A percentile compares a stretch with the other conserved stretches of the same genome.
These are phyloP conservation scores for Pachysandra terminalis DNA, from an alignment of 164 flowering plant species.

Conservation along the genomic window DNA sequence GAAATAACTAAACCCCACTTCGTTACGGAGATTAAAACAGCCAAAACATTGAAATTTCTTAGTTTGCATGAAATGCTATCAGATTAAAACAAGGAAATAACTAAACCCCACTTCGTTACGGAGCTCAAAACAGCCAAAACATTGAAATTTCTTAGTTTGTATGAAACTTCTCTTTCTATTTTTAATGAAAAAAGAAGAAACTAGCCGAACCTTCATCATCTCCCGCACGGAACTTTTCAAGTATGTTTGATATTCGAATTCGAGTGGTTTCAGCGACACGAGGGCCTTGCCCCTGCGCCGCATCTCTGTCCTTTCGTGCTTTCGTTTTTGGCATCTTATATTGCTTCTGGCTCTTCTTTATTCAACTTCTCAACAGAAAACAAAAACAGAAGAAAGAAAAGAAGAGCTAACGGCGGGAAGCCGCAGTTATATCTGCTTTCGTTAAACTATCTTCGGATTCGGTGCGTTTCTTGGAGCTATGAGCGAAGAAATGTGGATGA, in stretches of 20 bases:
- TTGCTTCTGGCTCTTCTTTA: neutral
- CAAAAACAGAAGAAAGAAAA: no score
- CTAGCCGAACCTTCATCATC: slow-evolving; percentile 19
- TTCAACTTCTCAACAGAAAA: neutral
- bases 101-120: no score
- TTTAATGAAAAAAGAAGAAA: neutral
- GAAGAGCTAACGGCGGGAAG: no score
- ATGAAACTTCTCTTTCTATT: no score
- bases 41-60: neutral
- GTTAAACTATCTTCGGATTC: no score
- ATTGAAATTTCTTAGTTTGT: neutral
- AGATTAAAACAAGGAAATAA: no score
- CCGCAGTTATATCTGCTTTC: no score
- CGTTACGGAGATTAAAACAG: neutral
- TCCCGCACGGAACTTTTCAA: slow-evolving; percentile 27
- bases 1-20: no score
- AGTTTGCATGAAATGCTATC: no score
- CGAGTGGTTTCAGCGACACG: slow-evolving; percentile 26
- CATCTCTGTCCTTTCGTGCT: slow-evolving; percentile 19
- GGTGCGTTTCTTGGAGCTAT: no score
- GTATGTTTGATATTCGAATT: slow-evolving; percentile 30
- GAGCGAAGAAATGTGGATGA: no score
- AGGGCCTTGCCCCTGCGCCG: slow-evolving; percentile 4
- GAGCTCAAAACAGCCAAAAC: neutral
- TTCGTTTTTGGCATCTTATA: slow-evolving; percentile 17